A percentile compares a stretch with the other conserved stretches of the same genome.
Evolutionary conservation across 345 rosid species (phyloP).

Genomic region (Brassica juncea): DNA sequence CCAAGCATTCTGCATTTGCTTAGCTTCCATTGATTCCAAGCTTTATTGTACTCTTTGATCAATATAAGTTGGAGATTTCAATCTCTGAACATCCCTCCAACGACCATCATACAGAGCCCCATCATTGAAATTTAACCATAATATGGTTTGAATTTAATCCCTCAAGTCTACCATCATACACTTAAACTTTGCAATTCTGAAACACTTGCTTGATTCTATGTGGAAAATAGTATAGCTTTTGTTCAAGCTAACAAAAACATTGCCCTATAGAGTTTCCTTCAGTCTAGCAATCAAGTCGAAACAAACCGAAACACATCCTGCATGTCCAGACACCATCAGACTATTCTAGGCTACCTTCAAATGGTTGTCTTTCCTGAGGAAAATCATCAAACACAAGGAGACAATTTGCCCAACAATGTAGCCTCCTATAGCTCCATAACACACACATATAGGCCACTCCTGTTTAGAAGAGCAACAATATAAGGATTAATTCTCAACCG

Average conservation of each 20-base stretch:
- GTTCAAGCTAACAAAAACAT: slow-evolving; percentile 16
- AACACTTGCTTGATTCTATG: slow-evolving; percentile 7
- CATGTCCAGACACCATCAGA: neutral
- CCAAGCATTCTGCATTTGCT: too few species aligned
- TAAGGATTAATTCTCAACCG: neutral
- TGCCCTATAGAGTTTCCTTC: neutral
- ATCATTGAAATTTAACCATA: neutral
- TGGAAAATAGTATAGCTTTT: neutral
- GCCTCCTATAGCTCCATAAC: slow-evolving; percentile 72
- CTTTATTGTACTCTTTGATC: neutral
- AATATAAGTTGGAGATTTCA: slow-evolving; percentile 41
- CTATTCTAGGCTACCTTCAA: slow-evolving; percentile 37
- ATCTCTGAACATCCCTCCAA: slow-evolving; percentile 48
- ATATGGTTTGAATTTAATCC: neutral
- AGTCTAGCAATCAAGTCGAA: slow-evolving; percentile 19
- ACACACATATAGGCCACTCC: slow-evolving; percentile 96
- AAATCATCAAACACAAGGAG: slow-evolving; percentile 40
- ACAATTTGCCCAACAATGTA: slow-evolving; percentile 52
- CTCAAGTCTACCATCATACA: neutral
- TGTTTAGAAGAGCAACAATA: slow-evolving; percentile 27
- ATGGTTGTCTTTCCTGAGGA: slow-evolving; percentile 29
- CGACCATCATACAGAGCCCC: neutral
- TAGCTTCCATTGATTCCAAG: too few species aligned
- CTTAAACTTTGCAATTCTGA: neutral
- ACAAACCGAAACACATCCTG: slow-evolving; percentile 10